Base-by-base conservation (phyloP, 768 basidiomycete genomes). In the Macrolepiota dolichaula region DNA sequence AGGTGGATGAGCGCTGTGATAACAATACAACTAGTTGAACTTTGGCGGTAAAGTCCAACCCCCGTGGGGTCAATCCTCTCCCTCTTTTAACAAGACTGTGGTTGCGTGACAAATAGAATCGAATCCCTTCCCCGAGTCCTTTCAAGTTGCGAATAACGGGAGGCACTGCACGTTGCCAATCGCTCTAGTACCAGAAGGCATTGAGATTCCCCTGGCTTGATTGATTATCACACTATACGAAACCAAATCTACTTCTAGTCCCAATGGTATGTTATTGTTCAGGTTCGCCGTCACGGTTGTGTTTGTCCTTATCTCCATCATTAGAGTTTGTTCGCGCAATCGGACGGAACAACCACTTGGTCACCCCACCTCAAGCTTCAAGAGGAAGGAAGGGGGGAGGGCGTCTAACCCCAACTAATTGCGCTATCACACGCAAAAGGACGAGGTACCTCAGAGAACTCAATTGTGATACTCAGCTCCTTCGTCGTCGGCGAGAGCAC, bases 281-380 rank as follows among this genome's bases (percentile, higher is more conserved):
- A 40, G 17, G 24, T 57, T 36, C 46, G 35, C 56, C 15, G 35
- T 35, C 24, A n/a, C 47, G 56, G 54, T 27, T 55, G 6, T 55
- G 37, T n/a, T 50, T n/a, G 32, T 50, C 47, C 32, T 59, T 59
- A 59, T 59, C 57, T 59, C 57, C 57, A 51, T 47, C 36, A 49
- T 19, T 24, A 49, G 44, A 35, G 49, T 25, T 40, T 51, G 51
- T 40, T 29, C n/a, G 22, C 11, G 13, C 15, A 50, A 32, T 37
- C 57, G 46, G 57, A 51, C 57, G 57, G 57, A 58, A 58, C 57
- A 58, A 58, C 25, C 35, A 27, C 19, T 3, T 4, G 22, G 57
- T 58, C 49, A 51, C 38, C 17, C 37, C 35, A 51, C 47, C 49
- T 51, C 9, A 25, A 2, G n/a, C n/a, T n/a, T n/a, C n/a, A n/a